Conservation (phyloP, 2,329 filamentous ascomycete species). For the Macrophomina tecta region DNA sequence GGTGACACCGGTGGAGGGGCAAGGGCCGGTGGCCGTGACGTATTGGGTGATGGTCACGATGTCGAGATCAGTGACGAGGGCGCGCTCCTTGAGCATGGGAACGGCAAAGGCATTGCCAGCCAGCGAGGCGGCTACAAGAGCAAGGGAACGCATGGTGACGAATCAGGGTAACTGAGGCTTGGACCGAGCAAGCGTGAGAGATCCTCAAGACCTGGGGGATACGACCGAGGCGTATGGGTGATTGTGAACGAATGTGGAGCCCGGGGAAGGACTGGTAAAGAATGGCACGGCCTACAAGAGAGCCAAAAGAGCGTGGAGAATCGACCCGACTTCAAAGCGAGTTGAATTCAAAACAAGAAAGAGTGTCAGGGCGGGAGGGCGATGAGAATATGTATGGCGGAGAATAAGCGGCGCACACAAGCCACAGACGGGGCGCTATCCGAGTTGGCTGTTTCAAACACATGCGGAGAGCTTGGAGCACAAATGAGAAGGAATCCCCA, state of each 20-base stretch:
- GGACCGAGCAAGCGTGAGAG: slow-evolving; percentile 12
- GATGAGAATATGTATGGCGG: slow-evolving; percentile 12
- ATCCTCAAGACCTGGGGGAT: slow-evolving; percentile 25
- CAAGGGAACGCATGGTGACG: slow-evolving; percentile 26
- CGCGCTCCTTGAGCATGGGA: slow-evolving; percentile 25
- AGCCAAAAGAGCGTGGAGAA: slow-evolving; percentile 25
- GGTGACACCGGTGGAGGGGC: slow-evolving; percentile 7
- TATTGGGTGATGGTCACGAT: slow-evolving; percentile 27
- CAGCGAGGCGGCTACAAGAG: slow-evolving; percentile 27
- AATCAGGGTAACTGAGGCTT: slow-evolving; percentile 8
- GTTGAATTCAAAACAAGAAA: slow-evolving; percentile 10
- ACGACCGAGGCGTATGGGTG: slow-evolving; percentile 16
- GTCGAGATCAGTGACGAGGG: slow-evolving; percentile 24
- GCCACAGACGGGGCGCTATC: slow-evolving; percentile 22
- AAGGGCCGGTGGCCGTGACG: slow-evolving; percentile 22
- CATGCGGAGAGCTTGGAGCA: slow-evolving; percentile 28
- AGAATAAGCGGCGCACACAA: slow-evolving; percentile 3
- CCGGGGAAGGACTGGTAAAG: slow-evolving; percentile 18
- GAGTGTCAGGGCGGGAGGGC: not conserved
- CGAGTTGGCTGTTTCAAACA: slow-evolving; percentile 27
- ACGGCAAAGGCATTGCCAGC: slow-evolving; percentile 29
- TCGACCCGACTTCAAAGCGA: slow-evolving; percentile 22
- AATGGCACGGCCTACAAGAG: slow-evolving; percentile 21
- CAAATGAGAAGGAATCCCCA: slow-evolving; percentile 28
- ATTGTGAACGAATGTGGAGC: slow-evolving; percentile 13